phyloP scores from a whole-genome alignment of 306 rosid species.

The Vigna unguiculata region DNA sequence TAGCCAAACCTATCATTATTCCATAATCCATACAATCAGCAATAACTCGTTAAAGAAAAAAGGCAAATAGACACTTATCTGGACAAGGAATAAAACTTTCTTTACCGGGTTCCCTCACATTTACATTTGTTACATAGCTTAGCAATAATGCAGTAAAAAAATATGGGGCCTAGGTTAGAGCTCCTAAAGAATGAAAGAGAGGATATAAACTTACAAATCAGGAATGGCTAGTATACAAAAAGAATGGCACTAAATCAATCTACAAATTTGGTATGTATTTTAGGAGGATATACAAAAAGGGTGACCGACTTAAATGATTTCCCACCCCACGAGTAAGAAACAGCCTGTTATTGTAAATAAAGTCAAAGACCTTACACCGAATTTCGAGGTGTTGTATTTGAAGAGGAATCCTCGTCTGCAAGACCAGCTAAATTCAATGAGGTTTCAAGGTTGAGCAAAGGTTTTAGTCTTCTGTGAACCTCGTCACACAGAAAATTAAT shows the following conservation, averaged over 20 bases:
- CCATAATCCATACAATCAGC: constrained; percentile 12
- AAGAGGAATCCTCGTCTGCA: constrained; percentile 53
- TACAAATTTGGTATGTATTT: constrained; percentile 55
- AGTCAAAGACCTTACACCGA: constrained; percentile 47
- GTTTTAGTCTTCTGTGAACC: constrained; percentile 79
- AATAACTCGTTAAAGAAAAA: background rate
- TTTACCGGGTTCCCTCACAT: constrained; percentile 51
- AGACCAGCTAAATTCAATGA: constrained; percentile 42
- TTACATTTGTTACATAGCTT: constrained; percentile 58
- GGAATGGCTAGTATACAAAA: constrained; percentile 65
- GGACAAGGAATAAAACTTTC: constrained; percentile 22
- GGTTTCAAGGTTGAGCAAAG: constrained; percentile 68
- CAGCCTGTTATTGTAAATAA: constrained; percentile 48
- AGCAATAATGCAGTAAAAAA: constrained; percentile 36
- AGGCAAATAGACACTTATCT: background rate
- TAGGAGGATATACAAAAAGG: constrained; percentile 68
- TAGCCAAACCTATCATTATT: constrained; percentile 2
- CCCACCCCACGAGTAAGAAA: constrained; percentile 57
- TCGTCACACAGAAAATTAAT: constrained; percentile 58
- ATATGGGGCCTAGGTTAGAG: constrained; percentile 54
- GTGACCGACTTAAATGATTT: constrained; percentile 56
- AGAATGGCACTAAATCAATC: constrained; percentile 70
- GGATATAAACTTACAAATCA: constrained; percentile 44
- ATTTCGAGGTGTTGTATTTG: constrained; percentile 48
- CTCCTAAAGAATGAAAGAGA: constrained; percentile 60